These are phyloP conservation scores for Beta lomatogona DNA, from an alignment of 179 eudicot genomes.

Conservation along the genomic window DNA sequence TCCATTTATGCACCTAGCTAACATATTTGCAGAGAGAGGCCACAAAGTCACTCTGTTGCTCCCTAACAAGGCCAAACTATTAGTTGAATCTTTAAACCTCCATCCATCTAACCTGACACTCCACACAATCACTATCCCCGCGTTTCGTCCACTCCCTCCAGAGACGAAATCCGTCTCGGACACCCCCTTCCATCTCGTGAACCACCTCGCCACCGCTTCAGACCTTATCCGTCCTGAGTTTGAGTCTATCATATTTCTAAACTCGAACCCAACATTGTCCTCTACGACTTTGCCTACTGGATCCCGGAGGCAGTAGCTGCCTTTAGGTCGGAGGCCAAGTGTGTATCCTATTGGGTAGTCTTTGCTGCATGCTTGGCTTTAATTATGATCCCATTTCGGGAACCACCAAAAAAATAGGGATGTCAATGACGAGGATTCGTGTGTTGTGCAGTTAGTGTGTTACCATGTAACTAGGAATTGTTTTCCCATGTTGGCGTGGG, in stretches of 20 bases:
- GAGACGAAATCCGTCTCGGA: conserved; percentile 50
- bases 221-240: conserved; percentile 42
- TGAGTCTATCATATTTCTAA: conserved; percentile 12
- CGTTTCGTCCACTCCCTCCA: conserved; percentile 30
- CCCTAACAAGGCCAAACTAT: conserved; percentile 39
- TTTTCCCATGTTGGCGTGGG: no score
- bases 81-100: conserved; percentile 2
- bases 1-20: conserved; percentile 50
- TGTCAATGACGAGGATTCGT: not conserved
- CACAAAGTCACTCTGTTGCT: conserved; percentile 45
- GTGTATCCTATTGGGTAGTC: not conserved
- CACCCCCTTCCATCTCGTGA: conserved; percentile 30
- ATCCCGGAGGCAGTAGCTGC: not conserved
- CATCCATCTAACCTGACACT: conserved; percentile 27
- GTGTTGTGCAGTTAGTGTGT: conserved; percentile 20
- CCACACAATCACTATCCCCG: not conserved
- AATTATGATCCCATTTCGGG: not conserved
- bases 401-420: not conserved
- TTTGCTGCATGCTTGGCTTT: not conserved
- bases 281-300: conserved; percentile 47
- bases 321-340: not conserved
- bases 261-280: conserved; percentile 44
- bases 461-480: no score
- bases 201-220: conserved; percentile 52
- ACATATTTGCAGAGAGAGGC: conserved; percentile 38